Base-by-base conservation (phyloP, 1,284 basidiomycete genomes). In the Fistulina hepatica region DNA sequence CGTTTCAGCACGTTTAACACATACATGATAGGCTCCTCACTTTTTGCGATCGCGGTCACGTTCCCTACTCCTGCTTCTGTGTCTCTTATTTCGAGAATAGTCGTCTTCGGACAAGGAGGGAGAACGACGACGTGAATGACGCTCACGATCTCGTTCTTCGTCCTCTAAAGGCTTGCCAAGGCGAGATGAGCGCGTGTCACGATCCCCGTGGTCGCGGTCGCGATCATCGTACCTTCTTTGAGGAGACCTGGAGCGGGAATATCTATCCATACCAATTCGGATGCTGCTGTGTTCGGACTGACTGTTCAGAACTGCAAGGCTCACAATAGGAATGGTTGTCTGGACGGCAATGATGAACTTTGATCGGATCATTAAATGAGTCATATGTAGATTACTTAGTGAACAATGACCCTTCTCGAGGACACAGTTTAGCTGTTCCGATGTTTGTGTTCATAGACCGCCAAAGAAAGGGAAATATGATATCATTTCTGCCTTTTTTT, bases 11-110 rank as follows among this genome's bases (percentile, higher is more conserved):
- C 23, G 27, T 21, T 21, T n/a, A n/a, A n/a, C n/a, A n/a, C n/a
- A n/a, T n/a, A 13, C 35, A 36, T 3, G 12, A 25, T 26, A 34
- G 34, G 20, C 32, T n/a, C 13, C 71, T 41, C 48, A 82, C 83
- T 74, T 83, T 54, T 77, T 83, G 19, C 71, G 69, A 52, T 64
- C 75, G 46, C 56, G 54, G 16, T 67, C 62, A 20, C 49, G 42
- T 36, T 65, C 69, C 49, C 53, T 54, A 47, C 64, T 69, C 10
- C 57, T 50, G 40, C 61, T 64, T 50, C 62, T 56, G 36, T 73
- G 69, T 45, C 63, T 64, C 46, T 62, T 65, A 20, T 58, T 59
- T 28, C 55, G 53, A 16, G 59, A 59, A 20, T 50, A 50, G 26
- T 64, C 51, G 34, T 67, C 65, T 37, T 49, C 51, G 47, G 55